Evolutionary conservation across 2,329 filamentous ascomycete species (phyloP).

Genomic region (Chaetomium olivaceum): DNA sequence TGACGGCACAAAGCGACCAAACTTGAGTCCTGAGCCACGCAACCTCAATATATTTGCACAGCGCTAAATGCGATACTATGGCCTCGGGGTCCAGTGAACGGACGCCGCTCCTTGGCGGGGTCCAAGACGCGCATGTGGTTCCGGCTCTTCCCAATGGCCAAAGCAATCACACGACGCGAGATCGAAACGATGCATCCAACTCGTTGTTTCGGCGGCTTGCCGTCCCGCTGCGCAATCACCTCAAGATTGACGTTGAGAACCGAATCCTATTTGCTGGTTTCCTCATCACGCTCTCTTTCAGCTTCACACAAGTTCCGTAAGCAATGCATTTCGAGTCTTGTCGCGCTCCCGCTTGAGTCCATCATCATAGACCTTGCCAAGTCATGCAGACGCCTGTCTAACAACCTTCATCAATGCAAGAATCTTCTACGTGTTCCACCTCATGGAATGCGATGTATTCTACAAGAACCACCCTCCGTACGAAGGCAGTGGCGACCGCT

Average conservation of each 20-base stretch:
- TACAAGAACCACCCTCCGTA: conserved; percentile 60
- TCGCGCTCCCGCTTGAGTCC: background rate
- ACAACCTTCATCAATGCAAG: conserved; percentile 36
- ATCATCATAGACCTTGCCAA: background rate
- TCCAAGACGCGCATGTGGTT: background rate
- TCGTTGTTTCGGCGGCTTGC: background rate
- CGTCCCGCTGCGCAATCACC: background rate
- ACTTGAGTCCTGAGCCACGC: background rate
- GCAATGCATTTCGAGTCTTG: conserved; percentile 27
- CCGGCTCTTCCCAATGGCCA: background rate
- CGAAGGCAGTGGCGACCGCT: conserved; percentile 53
- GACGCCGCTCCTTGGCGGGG: conserved; percentile 6
- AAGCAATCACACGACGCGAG: background rate
- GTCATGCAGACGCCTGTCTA: background rate
- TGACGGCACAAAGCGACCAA: background rate
- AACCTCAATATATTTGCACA: background rate
- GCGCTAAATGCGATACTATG: background rate
- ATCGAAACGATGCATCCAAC: background rate
- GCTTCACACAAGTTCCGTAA: conserved; percentile 52
- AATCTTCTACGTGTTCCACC: conserved; percentile 63
- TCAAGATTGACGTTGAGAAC: conserved; percentile 25
- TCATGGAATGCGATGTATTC: conserved; percentile 72
- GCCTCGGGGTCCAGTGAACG: background rate
- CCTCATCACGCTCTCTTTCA: conserved; percentile 55
- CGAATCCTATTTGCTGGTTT: conserved; percentile 56